Percentiles rank a stretch among this genome's conserved stretches.
These are phyloP conservation scores for Wallemia ichthyophaga DNA, from an alignment of 1,284 basidiomycete species.

Conservation along the genomic window DNA sequence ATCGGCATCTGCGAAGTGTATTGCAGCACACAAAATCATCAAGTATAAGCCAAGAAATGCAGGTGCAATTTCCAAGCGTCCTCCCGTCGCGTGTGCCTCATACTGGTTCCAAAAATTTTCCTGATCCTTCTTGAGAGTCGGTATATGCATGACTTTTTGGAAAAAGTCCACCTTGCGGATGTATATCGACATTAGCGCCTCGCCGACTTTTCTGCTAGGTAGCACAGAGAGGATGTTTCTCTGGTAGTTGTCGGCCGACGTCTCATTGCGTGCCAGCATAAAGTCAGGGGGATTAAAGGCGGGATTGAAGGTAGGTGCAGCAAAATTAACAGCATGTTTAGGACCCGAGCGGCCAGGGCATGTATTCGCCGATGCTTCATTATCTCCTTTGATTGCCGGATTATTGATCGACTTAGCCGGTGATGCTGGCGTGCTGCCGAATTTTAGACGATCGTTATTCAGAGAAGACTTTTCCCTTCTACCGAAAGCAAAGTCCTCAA, in stretches of 20 bases:
- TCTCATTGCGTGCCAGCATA: background rate
- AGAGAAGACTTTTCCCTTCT: background rate
- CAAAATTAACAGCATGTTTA: too few species aligned
- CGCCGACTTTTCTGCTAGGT: background rate
- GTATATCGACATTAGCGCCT: background rate
- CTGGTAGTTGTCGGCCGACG: background rate
- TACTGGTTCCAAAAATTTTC: background rate
- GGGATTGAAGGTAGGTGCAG: too few species aligned
- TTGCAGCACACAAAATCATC: conserved; percentile 15
- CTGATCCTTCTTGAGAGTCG: background rate
- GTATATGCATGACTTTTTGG: background rate
- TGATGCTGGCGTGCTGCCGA: background rate
- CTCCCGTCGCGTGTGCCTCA: background rate
- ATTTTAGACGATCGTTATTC: background rate
- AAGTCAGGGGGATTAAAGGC: background rate
- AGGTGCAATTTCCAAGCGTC: conserved; percentile 14
- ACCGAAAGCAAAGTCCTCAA: conserved; percentile 1
- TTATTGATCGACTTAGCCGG: background rate
- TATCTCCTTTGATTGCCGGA: background rate
- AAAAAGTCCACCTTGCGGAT: background rate
- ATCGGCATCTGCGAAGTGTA: conserved; percentile 16
- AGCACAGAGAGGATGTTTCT: background rate
- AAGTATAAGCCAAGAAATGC: conserved; percentile 16
- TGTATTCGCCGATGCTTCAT: background rate
- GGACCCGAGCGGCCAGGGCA: too few species aligned